A percentile compares a stretch with the other conserved stretches of the same genome.
Evolutionary conservation across 2,329 filamentous ascomycete genomes (phyloP).

Genomic region (Ophiocordyceps australis): DNA sequence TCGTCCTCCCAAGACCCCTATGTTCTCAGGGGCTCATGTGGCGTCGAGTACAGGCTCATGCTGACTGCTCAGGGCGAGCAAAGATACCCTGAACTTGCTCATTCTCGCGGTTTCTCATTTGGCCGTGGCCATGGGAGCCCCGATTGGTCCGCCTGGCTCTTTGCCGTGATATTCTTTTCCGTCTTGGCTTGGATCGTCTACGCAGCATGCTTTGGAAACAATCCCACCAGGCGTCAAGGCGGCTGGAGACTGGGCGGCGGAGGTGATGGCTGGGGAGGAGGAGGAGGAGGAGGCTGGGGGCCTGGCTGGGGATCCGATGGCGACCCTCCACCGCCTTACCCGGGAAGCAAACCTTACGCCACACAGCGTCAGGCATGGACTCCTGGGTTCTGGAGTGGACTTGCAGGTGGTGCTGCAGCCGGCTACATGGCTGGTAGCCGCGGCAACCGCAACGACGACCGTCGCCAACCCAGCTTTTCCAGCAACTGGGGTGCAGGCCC

Average conservation of each 20-base stretch:
- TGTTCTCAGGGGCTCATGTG: constrained; percentile 83
- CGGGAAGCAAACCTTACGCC: constrained; percentile 17
- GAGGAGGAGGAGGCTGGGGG: constrained; percentile 20
- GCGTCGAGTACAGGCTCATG: constrained; percentile 69
- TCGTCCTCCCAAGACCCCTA: constrained; percentile 57
- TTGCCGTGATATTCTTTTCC: constrained; percentile 41
- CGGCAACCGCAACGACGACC: constrained; percentile 14
- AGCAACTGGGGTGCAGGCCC: constrained; percentile 9
- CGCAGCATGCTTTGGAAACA: constrained; percentile 21
- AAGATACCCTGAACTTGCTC: constrained; percentile 41
- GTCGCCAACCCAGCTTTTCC: constrained; percentile 11
- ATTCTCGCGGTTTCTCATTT: constrained; percentile 16
- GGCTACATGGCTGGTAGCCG: constrained; percentile 42
- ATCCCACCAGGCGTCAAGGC: constrained; percentile 11
- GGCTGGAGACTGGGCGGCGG: constrained; percentile 9
- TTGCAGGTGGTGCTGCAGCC: constrained; percentile 50
- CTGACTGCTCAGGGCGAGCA: constrained; percentile 62
- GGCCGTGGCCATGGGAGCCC: constrained; percentile 10
- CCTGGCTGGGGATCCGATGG: constrained; percentile 21
- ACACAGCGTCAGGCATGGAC: constrained; percentile 32
- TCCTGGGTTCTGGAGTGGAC: constrained; percentile 59
- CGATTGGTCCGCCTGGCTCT: constrained; percentile 25
- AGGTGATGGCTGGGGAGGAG: constrained; percentile 21
- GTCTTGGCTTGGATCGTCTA: constrained; percentile 45
- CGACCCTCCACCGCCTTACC: constrained; percentile 31